Conservation (phyloP, 2,329 filamentous ascomycete genomes). For the Cadophora sp. region DNA sequence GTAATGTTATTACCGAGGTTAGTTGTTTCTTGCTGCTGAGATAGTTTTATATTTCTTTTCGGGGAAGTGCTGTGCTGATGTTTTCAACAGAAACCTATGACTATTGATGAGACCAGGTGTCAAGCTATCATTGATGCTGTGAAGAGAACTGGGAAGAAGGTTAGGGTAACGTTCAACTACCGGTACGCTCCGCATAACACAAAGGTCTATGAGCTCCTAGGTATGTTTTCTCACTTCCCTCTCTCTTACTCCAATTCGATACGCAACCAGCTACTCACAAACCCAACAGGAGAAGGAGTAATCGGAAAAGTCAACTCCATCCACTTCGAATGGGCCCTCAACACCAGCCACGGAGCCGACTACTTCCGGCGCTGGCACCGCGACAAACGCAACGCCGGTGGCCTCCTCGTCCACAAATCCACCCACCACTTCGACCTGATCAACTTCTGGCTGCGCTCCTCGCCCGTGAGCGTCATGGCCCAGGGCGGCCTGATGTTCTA, state of each 20-base stretch:
- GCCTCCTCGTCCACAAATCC: slow-evolving; percentile 66
- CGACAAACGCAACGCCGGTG: slow-evolving; percentile 65
- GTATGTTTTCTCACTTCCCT: slow-evolving; percentile 17
- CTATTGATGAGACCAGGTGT: slow-evolving; percentile 63
- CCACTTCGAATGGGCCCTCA: slow-evolving; percentile 70
- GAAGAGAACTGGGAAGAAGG: slow-evolving; percentile 54
- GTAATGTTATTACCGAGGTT: slow-evolving; percentile 63
- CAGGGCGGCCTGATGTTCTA: slow-evolving; percentile 66
- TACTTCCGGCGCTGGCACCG: slow-evolving; percentile 70
- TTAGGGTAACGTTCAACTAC: slow-evolving; percentile 70
- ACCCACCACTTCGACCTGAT: slow-evolving; percentile 70
- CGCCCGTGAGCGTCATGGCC: slow-evolving; percentile 62
- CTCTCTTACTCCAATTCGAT: too few relatives aligned
- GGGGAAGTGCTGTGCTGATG: background rate
- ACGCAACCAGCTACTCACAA: slow-evolving; percentile 1
- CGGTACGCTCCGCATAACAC: slow-evolving; percentile 71
- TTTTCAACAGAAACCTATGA: slow-evolving; percentile 61
- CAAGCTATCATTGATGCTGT: slow-evolving; percentile 61
- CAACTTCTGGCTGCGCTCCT: slow-evolving; percentile 66
- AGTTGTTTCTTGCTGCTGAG: background rate
- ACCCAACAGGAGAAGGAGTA: slow-evolving; percentile 51
- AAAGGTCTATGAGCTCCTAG: slow-evolving; percentile 60
- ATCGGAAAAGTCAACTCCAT: slow-evolving; percentile 64
- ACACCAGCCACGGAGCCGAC: slow-evolving; percentile 66
- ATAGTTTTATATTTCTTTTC: too few relatives aligned